Evolutionary conservation across 495 filamentous ascomycete species (phyloP), one percentile per base, ranked within the genome.

Genomic region (Peziza echinospora): DNA sequence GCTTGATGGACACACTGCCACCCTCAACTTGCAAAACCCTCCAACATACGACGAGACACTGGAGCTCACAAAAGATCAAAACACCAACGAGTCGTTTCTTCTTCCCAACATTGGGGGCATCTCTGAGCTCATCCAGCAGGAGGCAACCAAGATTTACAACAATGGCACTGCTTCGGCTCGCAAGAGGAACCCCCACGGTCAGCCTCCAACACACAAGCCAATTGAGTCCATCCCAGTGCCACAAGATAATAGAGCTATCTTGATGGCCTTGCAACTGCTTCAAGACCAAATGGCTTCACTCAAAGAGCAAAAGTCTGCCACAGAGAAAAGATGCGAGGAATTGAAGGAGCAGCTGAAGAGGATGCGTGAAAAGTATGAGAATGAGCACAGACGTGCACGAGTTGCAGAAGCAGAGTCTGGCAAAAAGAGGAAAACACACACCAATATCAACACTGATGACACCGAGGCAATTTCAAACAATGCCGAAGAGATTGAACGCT

Each of bases 81-180:
- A 37, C 30, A 37, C 30, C 3, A 37, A 37, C 19, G 30, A 37
- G 30, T 80, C 77, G 1, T 78, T 80, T 57, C 63, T 74, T 43
- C 69, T 82, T 23, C 77, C 77, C 7, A 72, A 79, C 42, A 63
- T 80, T 40, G 75, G 77, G 10, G 80, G 82, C 50, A 66, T 82
- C 44, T 78, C 77, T 10, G 79, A 83, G 49, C 67, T 83, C 16
- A 71, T 83, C 5, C 78, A 77, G 23, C 66, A 73, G 5, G 78
- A 75, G 52, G 40, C 46, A 25, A 57, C 65, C 51, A 23, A 60
- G 59, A 47, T 65, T 66, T 57, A 51, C 34, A 37, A 37, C 6
- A 37, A 37, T 6, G n/a, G n/a, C n/a, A 37, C 30, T 37, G 30
- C 30, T 37, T 37, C 30, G 13, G 41, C 16, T 19, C 37, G 62